Evolutionary conservation across 805 yeast species (phyloP), one percentile per base, ranked within the genome.

Genomic region (Crinitomyces ghanaensis): DNA sequence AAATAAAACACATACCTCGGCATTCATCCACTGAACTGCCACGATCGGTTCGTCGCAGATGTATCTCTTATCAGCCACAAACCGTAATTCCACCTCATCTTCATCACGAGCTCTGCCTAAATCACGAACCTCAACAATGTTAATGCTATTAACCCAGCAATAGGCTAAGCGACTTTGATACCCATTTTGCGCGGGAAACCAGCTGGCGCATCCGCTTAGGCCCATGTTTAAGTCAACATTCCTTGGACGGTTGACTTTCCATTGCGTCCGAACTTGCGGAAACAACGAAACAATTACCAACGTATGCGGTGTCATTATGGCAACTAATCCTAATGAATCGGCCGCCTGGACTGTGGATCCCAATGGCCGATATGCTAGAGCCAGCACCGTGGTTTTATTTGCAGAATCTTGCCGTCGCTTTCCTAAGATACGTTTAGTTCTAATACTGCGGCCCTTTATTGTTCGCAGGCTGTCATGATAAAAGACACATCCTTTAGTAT

Each of bases 401-500:
- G 12, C 13, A 15, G 17, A 6, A 12, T n/a, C 18, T 5, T 23
- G 32, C 6, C 36, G 26, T 37, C 64, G 62, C 27, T 56, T 56
- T 0, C 88, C 88, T 18, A 72, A 45, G 4, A 80, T 44, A 27
- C 72, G 62, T 35, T 62, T 62, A 2, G 78, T 61, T 2, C 57
- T 54, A 20, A 65, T 61, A 32, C 62, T 61, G 35, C 59, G 63
- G 1, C 75, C 73, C 31, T 77, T 48, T 7, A 83, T 54, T 23
- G 73, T 64, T 36, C 77, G 65, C 28, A 66, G 60, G 1, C 78
- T 78, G 45, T 70, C 70, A 50, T 86, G 95, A 41, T 62, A 64
- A 33, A 76, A 62, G 5, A 79, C 65, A 40, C 72, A 51, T 0
- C 86, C 85, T 8, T 58, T 47, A 7, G 59, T 55, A 46, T 79